Percentiles rank a stretch among this genome's conserved stretches.
Conservation (phyloP, 1,139 yeast species). For the Debaryomycetaceae sp. region DNA sequence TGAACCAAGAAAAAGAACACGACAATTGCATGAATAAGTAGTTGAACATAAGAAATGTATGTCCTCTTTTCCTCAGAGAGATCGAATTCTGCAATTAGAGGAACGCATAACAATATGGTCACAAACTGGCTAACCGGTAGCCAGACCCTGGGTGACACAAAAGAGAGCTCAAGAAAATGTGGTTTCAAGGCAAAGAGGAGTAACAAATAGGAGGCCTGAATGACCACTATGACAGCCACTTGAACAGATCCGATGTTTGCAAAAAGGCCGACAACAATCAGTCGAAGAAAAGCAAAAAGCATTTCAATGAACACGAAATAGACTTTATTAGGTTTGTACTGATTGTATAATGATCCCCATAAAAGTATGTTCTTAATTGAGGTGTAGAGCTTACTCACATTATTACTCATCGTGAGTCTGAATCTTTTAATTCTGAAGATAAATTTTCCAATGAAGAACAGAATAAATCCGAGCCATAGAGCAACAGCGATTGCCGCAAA, state of each 20-base stretch:
- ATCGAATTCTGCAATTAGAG: slow-evolving; percentile 31
- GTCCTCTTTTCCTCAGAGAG: slow-evolving; percentile 34
- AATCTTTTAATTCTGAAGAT: slow-evolving; percentile 19
- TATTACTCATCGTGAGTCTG: slow-evolving; percentile 16
- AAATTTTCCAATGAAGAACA: slow-evolving; percentile 31
- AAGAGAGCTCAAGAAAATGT: slow-evolving; percentile 33
- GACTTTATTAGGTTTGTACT: slow-evolving; percentile 41
- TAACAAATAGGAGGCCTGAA: slow-evolving; percentile 32
- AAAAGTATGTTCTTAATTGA: slow-evolving; percentile 43
- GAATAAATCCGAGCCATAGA: slow-evolving; percentile 28
- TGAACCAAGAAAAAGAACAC: slow-evolving; percentile 34
- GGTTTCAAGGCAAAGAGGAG: slow-evolving; percentile 36
- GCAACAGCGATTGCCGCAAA: slow-evolving; percentile 31
- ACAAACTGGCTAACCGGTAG: slow-evolving; percentile 35
- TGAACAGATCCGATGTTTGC: slow-evolving; percentile 45
- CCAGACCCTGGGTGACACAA: slow-evolving; percentile 36
- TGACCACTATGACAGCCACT: slow-evolving; percentile 33
- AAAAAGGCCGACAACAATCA: slow-evolving; percentile 41
- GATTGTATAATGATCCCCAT: slow-evolving; percentile 47
- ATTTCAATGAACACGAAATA: slow-evolving; percentile 36
- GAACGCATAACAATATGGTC: slow-evolving; percentile 39
- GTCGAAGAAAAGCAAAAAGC: slow-evolving; percentile 26
- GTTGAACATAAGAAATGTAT: slow-evolving; percentile 38
- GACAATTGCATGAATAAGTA: slow-evolving; percentile 36
- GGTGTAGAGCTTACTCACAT: slow-evolving; percentile 39